A percentile compares a stretch with the other conserved stretches of the same genome.
Conservation (phyloP, 2,329 filamentous ascomycete species). For the Biscogniauxia mediterranea region DNA sequence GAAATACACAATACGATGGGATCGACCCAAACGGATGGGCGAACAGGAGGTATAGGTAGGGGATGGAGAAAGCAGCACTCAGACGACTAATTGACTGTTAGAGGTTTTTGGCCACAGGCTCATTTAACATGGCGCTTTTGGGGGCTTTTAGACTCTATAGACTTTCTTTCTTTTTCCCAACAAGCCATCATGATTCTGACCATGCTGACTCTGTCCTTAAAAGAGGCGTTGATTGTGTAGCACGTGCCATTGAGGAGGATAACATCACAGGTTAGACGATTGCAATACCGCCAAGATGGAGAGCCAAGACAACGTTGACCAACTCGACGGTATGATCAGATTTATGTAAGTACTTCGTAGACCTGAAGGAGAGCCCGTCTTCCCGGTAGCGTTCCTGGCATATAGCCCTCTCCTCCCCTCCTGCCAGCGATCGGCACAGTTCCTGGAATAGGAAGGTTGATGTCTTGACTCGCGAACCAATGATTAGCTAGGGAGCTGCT, state of each 20-base stretch:
- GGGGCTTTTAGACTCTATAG: not conserved
- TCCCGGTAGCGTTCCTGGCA: constrained; percentile 7
- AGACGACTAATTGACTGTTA: not conserved
- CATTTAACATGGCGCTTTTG: not conserved
- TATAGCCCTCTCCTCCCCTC: too few species aligned
- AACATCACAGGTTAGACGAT: not conserved
- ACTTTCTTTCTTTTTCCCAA: too few species aligned
- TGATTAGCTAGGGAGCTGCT: constrained; percentile 1
- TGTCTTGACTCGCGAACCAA: constrained; percentile 7
- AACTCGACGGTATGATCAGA: not conserved
- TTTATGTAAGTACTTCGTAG: not conserved
- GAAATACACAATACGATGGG: too few species aligned
- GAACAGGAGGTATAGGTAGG: not conserved
- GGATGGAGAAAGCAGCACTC: not conserved
- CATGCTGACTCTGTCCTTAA: not conserved
- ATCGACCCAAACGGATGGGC: not conserved
- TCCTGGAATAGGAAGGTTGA: constrained; percentile 19
- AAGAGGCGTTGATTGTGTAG: not conserved
- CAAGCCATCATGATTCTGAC: not conserved
- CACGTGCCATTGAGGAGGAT: not conserved
- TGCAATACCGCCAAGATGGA: not conserved
- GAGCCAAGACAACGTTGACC: not conserved
- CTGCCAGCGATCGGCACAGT: constrained; percentile 7
- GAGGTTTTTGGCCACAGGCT: not conserved
- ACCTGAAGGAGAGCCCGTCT: not conserved